phyloP scores from a whole-genome alignment of 2,329 filamentous ascomycete species.

The Periconia macrospinosa region DNA sequence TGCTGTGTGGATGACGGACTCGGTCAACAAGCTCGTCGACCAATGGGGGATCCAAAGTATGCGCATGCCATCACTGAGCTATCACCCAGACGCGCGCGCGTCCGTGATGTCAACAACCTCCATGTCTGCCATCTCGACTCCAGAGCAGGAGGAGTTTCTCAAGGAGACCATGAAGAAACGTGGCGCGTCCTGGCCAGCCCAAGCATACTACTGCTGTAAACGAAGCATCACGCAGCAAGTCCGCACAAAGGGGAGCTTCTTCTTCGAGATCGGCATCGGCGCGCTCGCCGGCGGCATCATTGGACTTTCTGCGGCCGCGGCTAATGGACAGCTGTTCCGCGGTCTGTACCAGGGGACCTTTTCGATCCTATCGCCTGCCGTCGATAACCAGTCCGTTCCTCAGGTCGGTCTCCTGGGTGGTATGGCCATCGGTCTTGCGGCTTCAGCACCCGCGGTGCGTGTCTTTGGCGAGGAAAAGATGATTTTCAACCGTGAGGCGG shows the following conservation, averaged over 20 bases:
- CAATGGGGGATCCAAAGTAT: conserved; percentile 44
- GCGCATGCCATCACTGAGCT: neutral
- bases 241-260: conserved; percentile 54
- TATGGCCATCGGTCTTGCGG: conserved; percentile 60
- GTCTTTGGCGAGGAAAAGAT: conserved; percentile 61
- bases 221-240: conserved; percentile 62
- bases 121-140: conserved; percentile 36
- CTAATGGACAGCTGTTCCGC: conserved; percentile 57
- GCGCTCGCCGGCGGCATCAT: conserved; percentile 57
- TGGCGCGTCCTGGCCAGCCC: conserved; percentile 36
- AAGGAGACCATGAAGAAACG: conserved; percentile 52
- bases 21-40: conserved; percentile 46
- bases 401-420: conserved; percentile 57
- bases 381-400: conserved; percentile 55
- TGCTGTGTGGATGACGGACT: conserved; percentile 53
- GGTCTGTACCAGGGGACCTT: conserved; percentile 57
- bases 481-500: conserved; percentile 58
- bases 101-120: conserved; percentile 22
- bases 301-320: conserved; percentile 55
- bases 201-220: conserved; percentile 56
- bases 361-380: conserved; percentile 54
- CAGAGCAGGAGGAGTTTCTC: conserved; percentile 47
- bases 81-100: conserved; percentile 3
- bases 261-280: conserved; percentile 58
- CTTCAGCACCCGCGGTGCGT: conserved; percentile 58